Evolutionary conservation across 352 stramenopile genomes (phyloP), one percentile per base, ranked within the genome.

Genomic region (Pythium sukuiense): DNA sequence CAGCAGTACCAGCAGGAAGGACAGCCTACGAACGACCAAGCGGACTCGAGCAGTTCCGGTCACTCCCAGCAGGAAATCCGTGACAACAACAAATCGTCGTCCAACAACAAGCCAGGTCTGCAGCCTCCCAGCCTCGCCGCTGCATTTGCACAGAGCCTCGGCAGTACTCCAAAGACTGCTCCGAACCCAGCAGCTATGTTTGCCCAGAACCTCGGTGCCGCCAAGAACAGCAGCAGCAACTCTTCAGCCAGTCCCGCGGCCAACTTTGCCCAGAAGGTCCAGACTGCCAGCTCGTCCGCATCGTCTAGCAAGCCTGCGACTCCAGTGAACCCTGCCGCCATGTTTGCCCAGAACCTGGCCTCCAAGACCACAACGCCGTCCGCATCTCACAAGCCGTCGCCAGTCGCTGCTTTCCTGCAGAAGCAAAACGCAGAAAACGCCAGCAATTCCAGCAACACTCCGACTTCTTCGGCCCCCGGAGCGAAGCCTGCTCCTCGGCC

Each of bases 191-290:
- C 83, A 1, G 81, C 79, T 3, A 81, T 82, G 72, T 92, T 74
- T 45, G 67, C 63, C 18, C 60, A 67, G 43, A 45, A 61, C 7
- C 52, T 60, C 26, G 24, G 60, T 13, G 45, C 55, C 6, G 59
- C 70, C 29, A 83, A 76, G 32, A n/a, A 46, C 35, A 13, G 39
- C 16, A 35, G 32, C 32, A 35, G 20, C 20, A 24, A 24, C 8
- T 26, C 60, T 2, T 43, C 60, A 27, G n/a, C 54, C 29, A 63
- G 46, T 39, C 62, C 62, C 1, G 62, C 62, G 0, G 55, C 78
- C 14, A 76, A 74, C 24, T 92, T 92, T 58, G 83, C 81, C 4
- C 76, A 88, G 59, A 76, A 76, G 18, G 76, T 81, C 56, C 72
- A 85, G 59, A 70, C 74, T 1, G 18, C 60, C 1, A 37, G 48